Conservation (phyloP, 495 filamentous ascomycete genomes). For the Rhypophila decipiens region DNA sequence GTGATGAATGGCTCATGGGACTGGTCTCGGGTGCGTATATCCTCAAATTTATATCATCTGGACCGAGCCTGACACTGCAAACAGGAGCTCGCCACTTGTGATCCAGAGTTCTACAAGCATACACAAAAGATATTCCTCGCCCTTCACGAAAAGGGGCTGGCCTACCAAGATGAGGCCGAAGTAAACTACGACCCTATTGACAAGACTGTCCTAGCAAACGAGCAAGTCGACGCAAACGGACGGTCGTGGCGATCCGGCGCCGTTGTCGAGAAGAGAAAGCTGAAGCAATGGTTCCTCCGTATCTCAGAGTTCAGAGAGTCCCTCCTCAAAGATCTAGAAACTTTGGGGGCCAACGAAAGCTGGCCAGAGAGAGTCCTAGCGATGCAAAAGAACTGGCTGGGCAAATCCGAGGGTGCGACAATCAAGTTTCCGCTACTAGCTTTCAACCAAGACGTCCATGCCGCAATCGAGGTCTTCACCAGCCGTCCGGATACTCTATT, state of each 20-base stretch:
- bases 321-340: conserved; percentile 66
- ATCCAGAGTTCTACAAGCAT: conserved; percentile 79
- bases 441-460: conserved; percentile 24
- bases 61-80: background rate
- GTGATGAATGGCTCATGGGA: conserved; percentile 74
- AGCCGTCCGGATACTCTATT: conserved; percentile 79
- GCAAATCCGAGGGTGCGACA: conserved; percentile 65
- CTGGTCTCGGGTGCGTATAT: conserved; percentile 64
- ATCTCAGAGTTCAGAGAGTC: conserved; percentile 72
- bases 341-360: conserved; percentile 49
- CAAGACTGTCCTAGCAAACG: conserved; percentile 83
- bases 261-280: conserved; percentile 68
- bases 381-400: conserved; percentile 88
- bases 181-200: conserved; percentile 92
- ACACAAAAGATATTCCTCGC: conserved; percentile 79
- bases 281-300: conserved; percentile 87
- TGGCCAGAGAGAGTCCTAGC: conserved; percentile 79
- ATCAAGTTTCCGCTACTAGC: conserved; percentile 59
- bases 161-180: conserved; percentile 70
- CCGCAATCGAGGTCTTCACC: conserved; percentile 68
- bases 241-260: conserved; percentile 84
- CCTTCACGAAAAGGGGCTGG: conserved; percentile 62
- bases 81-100: conserved; percentile 78
- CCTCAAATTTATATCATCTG: background rate
- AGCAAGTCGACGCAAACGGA: conserved; percentile 80